Conservation (phyloP, 257 asterid species). For the Nicotiana undulata region DNA sequence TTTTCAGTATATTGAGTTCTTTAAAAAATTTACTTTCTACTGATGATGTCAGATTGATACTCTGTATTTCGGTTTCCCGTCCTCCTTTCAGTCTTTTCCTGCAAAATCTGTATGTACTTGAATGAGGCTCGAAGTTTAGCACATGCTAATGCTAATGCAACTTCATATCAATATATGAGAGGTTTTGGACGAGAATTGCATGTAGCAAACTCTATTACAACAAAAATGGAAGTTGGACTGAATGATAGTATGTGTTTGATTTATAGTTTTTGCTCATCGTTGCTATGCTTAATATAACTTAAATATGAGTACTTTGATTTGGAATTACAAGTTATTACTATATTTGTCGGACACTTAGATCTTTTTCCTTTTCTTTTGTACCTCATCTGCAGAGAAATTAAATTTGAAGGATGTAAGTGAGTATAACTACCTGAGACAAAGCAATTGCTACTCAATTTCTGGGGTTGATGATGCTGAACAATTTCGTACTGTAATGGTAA, state of each 20-base stretch:
- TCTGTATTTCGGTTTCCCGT: neutral
- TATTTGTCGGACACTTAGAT: neutral
- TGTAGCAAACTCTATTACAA: neutral
- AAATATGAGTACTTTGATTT: neutral
- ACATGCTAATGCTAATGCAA: neutral
- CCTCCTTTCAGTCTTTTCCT: neutral
- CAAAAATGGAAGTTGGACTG: neutral
- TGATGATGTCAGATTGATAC: neutral
- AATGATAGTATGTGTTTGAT: neutral
- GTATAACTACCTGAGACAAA: constrained; percentile 76
- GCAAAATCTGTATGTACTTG: neutral
- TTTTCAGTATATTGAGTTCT: too few relatives aligned
- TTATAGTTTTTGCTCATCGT: neutral
- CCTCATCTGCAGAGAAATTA: constrained; percentile 57
- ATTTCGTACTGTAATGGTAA: constrained; percentile 67
- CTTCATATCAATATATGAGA: constrained; percentile 4
- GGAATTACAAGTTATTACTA: neutral
- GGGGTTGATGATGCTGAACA: constrained; percentile 97
- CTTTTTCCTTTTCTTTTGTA: constrained; percentile 1
- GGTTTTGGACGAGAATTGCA: neutral
- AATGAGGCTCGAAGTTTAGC: neutral
- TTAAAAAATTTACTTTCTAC: neutral
- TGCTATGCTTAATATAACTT: neutral
- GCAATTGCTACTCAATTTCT: constrained; percentile 68
- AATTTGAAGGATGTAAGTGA: constrained; percentile 61